Percentiles rank a stretch among this genome's conserved stretches.
phyloP scores from a whole-genome alignment of 2,329 filamentous ascomycete species.

The Fusarium nanum region DNA sequence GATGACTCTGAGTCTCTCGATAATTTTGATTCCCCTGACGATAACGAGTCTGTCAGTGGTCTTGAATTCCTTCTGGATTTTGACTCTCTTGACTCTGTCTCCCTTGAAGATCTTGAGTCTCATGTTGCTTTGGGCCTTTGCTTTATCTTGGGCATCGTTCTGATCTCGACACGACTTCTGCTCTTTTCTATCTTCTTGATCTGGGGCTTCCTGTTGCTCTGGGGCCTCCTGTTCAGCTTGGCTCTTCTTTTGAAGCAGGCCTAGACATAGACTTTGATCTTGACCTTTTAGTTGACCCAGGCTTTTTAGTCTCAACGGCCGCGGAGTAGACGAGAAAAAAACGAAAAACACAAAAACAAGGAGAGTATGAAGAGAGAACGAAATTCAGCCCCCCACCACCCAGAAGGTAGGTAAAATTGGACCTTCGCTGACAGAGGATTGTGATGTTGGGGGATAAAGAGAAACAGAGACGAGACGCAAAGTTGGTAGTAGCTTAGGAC shows the following conservation, averaged over 20 bases:
- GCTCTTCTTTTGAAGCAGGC: not conserved
- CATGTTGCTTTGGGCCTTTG: not conserved
- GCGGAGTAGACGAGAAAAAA: not conserved
- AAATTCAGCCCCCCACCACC: not conserved
- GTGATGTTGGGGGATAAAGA: not conserved
- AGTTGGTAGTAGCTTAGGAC: not conserved
- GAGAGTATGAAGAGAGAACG: not conserved
- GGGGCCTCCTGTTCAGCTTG: not conserved
- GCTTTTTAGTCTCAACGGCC: not conserved
- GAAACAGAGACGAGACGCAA: not conserved
- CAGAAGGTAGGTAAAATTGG: not conserved
- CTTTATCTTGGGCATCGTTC: not conserved
- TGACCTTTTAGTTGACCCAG: not conserved
- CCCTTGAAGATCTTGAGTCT: not conserved
- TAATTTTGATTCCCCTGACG: not conserved
- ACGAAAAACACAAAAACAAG: not conserved
- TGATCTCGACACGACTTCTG: not conserved
- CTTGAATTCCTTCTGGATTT: not conserved
- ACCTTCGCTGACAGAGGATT: not conserved
- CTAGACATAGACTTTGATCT: not conserved
- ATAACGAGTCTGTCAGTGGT: not conserved
- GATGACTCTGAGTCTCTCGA: not conserved
- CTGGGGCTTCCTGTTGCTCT: not conserved
- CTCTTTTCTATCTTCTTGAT: not conserved
- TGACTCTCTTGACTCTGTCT: not conserved